Conservation (phyloP, 2,329 filamentous ascomycete species). For the Microdochium paspali region DNA sequence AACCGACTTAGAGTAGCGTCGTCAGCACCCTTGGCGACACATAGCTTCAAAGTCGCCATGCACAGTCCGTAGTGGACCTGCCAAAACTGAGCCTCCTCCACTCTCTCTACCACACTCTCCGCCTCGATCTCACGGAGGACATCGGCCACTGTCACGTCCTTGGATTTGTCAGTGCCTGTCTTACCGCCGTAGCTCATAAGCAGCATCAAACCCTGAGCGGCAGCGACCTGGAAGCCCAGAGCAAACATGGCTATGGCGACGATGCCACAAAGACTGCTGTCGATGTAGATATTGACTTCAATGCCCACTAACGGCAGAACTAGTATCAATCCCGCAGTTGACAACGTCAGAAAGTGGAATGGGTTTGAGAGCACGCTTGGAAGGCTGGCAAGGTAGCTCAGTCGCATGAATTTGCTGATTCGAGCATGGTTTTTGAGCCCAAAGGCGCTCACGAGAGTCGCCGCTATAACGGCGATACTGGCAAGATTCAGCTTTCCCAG, state of each 20-base stretch:
- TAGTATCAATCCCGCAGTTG: slow-evolving; percentile 72
- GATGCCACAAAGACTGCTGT: slow-evolving; percentile 68
- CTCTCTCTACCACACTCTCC: slow-evolving; percentile 63
- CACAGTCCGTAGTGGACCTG: slow-evolving; percentile 96
- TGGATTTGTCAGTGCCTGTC: slow-evolving; percentile 16
- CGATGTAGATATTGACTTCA: slow-evolving; percentile 73
- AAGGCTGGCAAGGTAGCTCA: slow-evolving; percentile 71
- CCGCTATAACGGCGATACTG: slow-evolving; percentile 69
- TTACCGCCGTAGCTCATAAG: slow-evolving; percentile 73
- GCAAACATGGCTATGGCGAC: slow-evolving; percentile 85
- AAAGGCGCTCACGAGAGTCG: slow-evolving; percentile 79
- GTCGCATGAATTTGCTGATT: slow-evolving; percentile 84
- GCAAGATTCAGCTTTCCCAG: slow-evolving; percentile 74
- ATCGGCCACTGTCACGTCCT: slow-evolving; percentile 49
- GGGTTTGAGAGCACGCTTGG: slow-evolving; percentile 89
- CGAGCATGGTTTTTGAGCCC: slow-evolving; percentile 83
- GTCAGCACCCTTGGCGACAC: slow-evolving; percentile 53
- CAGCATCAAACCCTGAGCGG: slow-evolving; percentile 84
- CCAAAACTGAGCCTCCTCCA: slow-evolving; percentile 95
- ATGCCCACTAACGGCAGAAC: slow-evolving; percentile 75
- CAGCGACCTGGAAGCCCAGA: slow-evolving; percentile 73
- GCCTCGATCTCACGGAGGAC: slow-evolving; percentile 80
- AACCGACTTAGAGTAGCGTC: slow-evolving; percentile 65
- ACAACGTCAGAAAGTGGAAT: slow-evolving; percentile 87
- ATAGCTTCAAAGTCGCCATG: slow-evolving; percentile 86